Evolutionary conservation across 2,329 filamentous ascomycete species (phyloP).

Genomic region (Botrytis porri): DNA sequence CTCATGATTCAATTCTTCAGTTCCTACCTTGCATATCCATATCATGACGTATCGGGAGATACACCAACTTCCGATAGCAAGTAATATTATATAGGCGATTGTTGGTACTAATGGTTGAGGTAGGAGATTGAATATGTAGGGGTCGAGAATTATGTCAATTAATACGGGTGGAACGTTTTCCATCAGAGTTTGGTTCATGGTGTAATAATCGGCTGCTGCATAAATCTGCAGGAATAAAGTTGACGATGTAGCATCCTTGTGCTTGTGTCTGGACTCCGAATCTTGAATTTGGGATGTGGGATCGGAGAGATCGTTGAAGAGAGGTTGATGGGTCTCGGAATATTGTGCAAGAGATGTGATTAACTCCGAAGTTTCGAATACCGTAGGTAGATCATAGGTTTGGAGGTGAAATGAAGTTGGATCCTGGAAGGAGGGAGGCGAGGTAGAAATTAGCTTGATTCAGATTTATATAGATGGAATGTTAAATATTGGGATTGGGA

Average conservation of each 20-base stretch:
- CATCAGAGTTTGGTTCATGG: conserved; percentile 74
- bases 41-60: conserved; percentile 32
- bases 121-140: conserved; percentile 75
- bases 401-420: conserved; percentile 75
- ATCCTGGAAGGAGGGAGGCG: conserved; percentile 55
- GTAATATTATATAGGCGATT: conserved; percentile 60
- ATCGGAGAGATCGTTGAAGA: conserved; percentile 24
- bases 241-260: conserved; percentile 28
- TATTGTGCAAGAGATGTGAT: conserved; percentile 63
- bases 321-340: conserved; percentile 49
- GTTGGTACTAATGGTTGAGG: conserved; percentile 75
- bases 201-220: conserved; percentile 82
- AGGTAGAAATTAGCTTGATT: conserved; percentile 15
- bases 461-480: conserved; percentile 21
- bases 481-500: not conserved
- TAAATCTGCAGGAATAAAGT: conserved; percentile 58
- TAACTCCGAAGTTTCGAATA: conserved; percentile 61
- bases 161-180: conserved; percentile 66
- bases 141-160: conserved; percentile 82
- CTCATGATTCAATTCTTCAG: not conserved
- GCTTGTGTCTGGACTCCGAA: conserved; percentile 11
- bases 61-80: conserved; percentile 48
- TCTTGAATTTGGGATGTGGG: conserved; percentile 21
- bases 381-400: conserved; percentile 57
- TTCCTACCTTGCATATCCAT: conserved; percentile 27